Evolutionary conservation across 2,329 filamentous ascomycete genomes (phyloP).

Genomic region (Pseudogymnoascus sp.): DNA sequence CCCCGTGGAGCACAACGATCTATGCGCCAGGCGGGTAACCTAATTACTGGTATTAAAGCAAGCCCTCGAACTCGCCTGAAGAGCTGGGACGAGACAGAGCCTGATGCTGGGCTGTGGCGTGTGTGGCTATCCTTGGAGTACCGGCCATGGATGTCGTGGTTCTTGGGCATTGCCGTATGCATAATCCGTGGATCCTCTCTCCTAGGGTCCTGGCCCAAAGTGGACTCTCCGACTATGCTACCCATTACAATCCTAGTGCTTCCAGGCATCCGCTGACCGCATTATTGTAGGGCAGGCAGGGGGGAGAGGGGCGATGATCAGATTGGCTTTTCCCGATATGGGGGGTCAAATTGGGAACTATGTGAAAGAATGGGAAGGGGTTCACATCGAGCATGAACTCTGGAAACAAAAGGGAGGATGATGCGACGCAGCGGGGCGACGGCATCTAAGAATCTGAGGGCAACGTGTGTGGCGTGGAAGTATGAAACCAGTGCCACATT

Average conservation of each 20-base stretch:
- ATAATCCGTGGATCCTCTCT: constrained; percentile 2
- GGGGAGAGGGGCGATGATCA: constrained; percentile 6
- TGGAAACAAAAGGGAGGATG: constrained; percentile 3
- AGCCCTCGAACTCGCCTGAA: not conserved
- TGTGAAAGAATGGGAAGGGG: constrained; percentile 2
- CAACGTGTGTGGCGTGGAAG: not conserved
- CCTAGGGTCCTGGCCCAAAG: constrained; percentile 4
- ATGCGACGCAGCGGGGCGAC: constrained; percentile 1
- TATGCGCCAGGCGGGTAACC: constrained; percentile 6
- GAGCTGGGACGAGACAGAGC: not conserved
- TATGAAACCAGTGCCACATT: constrained; percentile 4
- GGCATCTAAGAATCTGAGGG: not conserved
- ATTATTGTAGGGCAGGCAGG: constrained; percentile 5
- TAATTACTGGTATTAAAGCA: constrained; percentile 7
- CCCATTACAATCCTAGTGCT: not conserved
- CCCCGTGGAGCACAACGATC: constrained; percentile 1
- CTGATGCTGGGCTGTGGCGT: not conserved
- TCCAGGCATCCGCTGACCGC: constrained; percentile 2
- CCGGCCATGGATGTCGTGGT: not conserved
- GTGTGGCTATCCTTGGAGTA: constrained; percentile 6
- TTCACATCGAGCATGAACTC: not conserved
- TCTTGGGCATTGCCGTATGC: constrained; percentile 6
- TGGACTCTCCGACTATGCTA: not conserved
- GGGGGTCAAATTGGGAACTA: not conserved
- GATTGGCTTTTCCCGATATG: constrained; percentile 8